Evolutionary conservation across 2,329 filamentous ascomycete genomes (phyloP).

Genomic region (Colletotrichum sidae): DNA sequence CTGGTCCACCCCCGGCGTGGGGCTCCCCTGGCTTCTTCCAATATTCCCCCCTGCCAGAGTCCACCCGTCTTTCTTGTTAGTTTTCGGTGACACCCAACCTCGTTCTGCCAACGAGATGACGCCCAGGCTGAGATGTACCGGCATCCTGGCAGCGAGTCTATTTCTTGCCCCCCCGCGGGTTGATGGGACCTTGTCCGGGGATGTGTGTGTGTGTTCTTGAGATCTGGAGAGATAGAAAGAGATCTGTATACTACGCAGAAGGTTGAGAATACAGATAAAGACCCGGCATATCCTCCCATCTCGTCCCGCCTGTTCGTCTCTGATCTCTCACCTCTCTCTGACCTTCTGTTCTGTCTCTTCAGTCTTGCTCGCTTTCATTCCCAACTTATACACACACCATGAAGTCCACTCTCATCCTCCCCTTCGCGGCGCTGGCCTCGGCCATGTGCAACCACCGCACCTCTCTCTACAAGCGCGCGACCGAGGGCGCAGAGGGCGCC

Average conservation of each 20-base stretch:
- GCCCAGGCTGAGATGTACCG: constrained; percentile 2
- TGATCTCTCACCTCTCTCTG: background rate
- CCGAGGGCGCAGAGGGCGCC: constrained; percentile 37
- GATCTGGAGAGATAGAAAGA: constrained; percentile 27
- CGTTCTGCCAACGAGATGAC: constrained; percentile 8
- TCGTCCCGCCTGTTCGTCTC: too few species aligned
- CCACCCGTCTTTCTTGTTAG: background rate
- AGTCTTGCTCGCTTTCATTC: background rate
- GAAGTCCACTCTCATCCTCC: constrained; percentile 39
- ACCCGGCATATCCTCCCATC: too few species aligned
- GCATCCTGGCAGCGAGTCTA: background rate
- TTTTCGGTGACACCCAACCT: constrained; percentile 17
- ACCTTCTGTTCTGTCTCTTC: too few species aligned
- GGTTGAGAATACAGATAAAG: background rate
- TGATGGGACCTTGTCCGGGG: background rate
- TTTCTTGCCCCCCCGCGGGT: background rate
- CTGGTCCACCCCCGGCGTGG: constrained; percentile 11
- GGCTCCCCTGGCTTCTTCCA: background rate
- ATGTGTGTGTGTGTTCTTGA: background rate
- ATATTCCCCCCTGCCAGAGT: background rate
- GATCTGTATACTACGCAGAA: background rate
- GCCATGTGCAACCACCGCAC: constrained; percentile 51
- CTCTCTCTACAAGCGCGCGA: constrained; percentile 43
- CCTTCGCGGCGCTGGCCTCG: constrained; percentile 39
- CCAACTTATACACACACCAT: constrained; percentile 32